A percentile compares a stretch with the other conserved stretches of the same genome.
Evolutionary conservation across 179 eudicot genomes (phyloP).

Genomic region (Heliamphora pulchella): DNA sequence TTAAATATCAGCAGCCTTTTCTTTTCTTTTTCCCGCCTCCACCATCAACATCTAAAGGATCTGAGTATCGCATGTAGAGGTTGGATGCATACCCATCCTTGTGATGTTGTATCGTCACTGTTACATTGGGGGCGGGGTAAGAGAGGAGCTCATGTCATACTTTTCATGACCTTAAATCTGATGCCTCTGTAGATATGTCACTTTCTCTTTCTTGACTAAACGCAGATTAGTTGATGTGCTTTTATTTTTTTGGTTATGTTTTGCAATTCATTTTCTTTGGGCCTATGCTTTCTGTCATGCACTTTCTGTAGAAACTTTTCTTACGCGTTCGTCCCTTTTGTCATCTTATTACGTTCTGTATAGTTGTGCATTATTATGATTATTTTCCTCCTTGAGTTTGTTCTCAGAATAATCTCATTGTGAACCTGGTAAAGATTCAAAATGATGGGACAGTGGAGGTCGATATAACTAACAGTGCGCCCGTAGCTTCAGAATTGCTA

Average conservation of each 20-base stretch:
- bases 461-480: slow-evolving; percentile 57
- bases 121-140: background rate
- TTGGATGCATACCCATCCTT: background rate
- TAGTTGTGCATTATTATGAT: background rate
- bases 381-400: background rate
- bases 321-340: background rate
- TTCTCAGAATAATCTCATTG: slow-evolving; percentile 65
- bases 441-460: slow-evolving; percentile 78
- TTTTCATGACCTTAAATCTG: background rate
- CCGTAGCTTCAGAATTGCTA: slow-evolving; percentile 47
- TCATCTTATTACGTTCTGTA: background rate
- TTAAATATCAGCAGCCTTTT: background rate
- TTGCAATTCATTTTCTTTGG: background rate
- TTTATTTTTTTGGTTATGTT: background rate
- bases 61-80: background rate
- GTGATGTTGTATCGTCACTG: background rate
- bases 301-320: background rate
- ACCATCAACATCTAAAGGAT: background rate
- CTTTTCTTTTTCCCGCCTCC: background rate
- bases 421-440: slow-evolving; percentile 71
- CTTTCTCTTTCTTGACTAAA: background rate
- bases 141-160: background rate
- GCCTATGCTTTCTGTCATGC: background rate
- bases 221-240: background rate
- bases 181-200: background rate